phyloP scores from a whole-genome alignment of 768 basidiomycete genomes.

The Russula lepida region DNA sequence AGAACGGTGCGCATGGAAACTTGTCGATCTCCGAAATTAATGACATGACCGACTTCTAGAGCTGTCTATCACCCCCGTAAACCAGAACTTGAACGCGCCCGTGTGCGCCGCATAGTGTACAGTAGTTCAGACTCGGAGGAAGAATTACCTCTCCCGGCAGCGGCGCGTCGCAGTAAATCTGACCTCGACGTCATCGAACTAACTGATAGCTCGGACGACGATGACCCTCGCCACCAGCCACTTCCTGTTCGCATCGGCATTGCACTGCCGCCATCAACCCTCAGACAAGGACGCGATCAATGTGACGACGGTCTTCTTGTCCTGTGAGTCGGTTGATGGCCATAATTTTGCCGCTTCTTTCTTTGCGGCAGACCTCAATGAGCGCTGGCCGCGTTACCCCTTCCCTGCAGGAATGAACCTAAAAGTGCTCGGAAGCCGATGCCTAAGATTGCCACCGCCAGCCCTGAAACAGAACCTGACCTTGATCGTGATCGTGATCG shows the following conservation, averaged over 20 bases:
- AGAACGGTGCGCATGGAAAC: background rate
- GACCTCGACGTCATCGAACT: constrained; percentile 6
- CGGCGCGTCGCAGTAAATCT: background rate
- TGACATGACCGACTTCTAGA: background rate
- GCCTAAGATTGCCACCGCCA: background rate
- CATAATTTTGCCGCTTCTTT: background rate
- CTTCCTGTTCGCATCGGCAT: background rate
- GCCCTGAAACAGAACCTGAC: background rate
- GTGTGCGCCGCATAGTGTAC: constrained; percentile 7
- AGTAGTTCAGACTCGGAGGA: constrained; percentile 11
- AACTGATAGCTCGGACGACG: constrained; percentile 12
- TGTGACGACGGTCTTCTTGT: constrained; percentile 1
- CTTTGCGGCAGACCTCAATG: background rate
- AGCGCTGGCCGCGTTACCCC: background rate
- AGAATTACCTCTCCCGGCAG: background rate
- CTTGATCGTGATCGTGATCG: background rate
- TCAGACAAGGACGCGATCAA: background rate
- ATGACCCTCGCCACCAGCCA: background rate
- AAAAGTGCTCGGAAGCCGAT: constrained; percentile 1
- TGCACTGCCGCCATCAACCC: background rate
- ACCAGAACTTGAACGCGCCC: constrained; percentile 1
- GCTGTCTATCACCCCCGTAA: background rate
- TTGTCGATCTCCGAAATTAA: background rate
- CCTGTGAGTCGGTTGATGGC: background rate
- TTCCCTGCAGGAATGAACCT: background rate